These are phyloP conservation scores for Hydrangea macrophylla DNA, from an alignment of 148 eudicot species.

Conservation along the genomic window DNA sequence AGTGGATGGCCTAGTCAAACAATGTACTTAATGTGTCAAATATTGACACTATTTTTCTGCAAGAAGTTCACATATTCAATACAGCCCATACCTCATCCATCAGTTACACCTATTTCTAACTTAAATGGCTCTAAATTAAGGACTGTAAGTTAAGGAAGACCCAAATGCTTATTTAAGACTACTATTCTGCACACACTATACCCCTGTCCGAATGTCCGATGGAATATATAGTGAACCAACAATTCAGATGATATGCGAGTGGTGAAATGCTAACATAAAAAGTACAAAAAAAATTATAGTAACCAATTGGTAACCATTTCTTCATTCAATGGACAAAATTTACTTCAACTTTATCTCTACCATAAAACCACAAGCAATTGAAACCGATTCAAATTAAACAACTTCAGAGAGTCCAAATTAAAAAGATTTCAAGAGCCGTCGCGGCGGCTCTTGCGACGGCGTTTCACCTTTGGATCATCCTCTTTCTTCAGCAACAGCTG, in stretches of 20 bases:
- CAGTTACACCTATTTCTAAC: neutral
- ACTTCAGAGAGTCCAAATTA: neutral
- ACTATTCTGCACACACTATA: neutral
- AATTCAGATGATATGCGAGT: neutral
- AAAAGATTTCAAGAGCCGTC: neutral
- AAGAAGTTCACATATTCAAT: neutral
- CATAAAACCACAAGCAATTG: neutral
- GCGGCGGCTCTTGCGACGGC: too few species aligned
- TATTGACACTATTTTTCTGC: neutral
- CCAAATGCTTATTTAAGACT: neutral
- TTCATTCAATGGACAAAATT: neutral
- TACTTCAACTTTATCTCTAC: neutral
- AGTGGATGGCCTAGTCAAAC: neutral
- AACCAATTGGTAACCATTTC: neutral
- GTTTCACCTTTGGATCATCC: slow-evolving; percentile 67
- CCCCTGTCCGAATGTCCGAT: neutral
- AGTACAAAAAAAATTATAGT: neutral
- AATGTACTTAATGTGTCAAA: too few species aligned
- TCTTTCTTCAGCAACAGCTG: slow-evolving; percentile 61
- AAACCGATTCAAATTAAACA: neutral
- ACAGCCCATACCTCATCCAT: neutral
- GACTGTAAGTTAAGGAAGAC: neutral
- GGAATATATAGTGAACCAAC: neutral
- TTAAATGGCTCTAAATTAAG: neutral
- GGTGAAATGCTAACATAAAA: neutral